phyloP scores from a whole-genome alignment of 345 rosid genomes.

The Eucalyptus erythrocorys region DNA sequence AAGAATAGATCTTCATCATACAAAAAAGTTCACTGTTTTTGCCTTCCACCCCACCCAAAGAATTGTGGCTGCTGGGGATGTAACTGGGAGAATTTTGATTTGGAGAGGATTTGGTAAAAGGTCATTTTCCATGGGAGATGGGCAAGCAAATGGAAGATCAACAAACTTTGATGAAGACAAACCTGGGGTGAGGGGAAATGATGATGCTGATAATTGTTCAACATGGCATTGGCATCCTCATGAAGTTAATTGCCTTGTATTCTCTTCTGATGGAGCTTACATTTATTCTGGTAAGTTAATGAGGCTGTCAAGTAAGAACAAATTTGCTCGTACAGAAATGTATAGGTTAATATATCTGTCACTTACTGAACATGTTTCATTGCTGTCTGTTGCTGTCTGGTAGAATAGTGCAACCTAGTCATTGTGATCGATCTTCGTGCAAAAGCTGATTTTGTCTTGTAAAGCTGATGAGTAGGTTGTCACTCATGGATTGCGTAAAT shows the following conservation, averaged over 20 bases:
- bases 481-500: background rate
- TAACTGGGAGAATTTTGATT: constrained; percentile 76
- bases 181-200: constrained; percentile 83
- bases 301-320: background rate
- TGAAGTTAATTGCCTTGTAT: constrained; percentile 51
- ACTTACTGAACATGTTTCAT: background rate
- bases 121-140: constrained; percentile 20
- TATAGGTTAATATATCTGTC: background rate
- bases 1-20: constrained; percentile 75
- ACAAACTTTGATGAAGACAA: constrained; percentile 43
- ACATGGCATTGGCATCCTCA: constrained; percentile 94
- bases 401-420: background rate
- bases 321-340: background rate
- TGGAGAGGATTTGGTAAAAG: constrained; percentile 83
- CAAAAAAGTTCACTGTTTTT: constrained; percentile 48
- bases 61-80: constrained; percentile 84
- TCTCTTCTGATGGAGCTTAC: constrained; percentile 93
- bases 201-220: constrained; percentile 92
- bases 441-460: background rate
- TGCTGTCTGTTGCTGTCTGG: background rate
- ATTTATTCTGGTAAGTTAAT: constrained; percentile 60
- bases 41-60: constrained; percentile 84
- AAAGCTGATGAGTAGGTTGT: background rate
- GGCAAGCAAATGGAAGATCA: constrained; percentile 1
- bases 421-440: background rate